phyloP scores from a whole-genome alignment of 2,329 filamentous ascomycete genomes.

The Neobulgaria alba region DNA sequence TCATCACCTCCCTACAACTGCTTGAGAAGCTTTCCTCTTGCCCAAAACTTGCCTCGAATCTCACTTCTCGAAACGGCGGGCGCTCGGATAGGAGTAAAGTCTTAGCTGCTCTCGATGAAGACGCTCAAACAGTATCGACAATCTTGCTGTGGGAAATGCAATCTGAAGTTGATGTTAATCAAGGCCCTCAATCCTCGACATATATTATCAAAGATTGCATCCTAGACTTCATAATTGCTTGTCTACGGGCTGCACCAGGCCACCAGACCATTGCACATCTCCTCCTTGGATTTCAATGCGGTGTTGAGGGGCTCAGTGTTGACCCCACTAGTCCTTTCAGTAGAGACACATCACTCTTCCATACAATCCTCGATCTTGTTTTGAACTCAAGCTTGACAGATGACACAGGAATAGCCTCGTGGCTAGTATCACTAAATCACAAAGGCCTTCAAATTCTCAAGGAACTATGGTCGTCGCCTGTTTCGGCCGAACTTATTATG shows the following conservation, averaged over 20 bases:
- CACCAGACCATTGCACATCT: constrained; percentile 85
- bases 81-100: constrained; percentile 65
- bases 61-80: constrained; percentile 17
- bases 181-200: constrained; percentile 58
- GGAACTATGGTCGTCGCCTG: constrained; percentile 72
- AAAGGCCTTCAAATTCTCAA: constrained; percentile 66
- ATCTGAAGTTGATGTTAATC: constrained; percentile 62
- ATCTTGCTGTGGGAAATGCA: constrained; percentile 63
- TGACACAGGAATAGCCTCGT: constrained; percentile 47
- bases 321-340: constrained; percentile 63
- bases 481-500: constrained; percentile 69
- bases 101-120: constrained; percentile 78
- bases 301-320: constrained; percentile 59
- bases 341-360: constrained; percentile 68
- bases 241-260: constrained; percentile 64
- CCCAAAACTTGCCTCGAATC: constrained; percentile 40
- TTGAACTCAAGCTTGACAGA: constrained; percentile 56
- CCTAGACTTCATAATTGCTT: constrained; percentile 76
- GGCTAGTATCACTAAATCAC: constrained; percentile 61
- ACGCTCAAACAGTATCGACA: constrained; percentile 70
- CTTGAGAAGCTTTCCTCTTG: constrained; percentile 83
- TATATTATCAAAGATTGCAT: constrained; percentile 80
- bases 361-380: constrained; percentile 66
- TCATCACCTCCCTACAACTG: constrained; percentile 70
- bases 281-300: constrained; percentile 78